A percentile compares a stretch with the other conserved stretches of the same genome.
phyloP scores from a whole-genome alignment of 1,139 yeast species.

The Candida gigantensis region DNA sequence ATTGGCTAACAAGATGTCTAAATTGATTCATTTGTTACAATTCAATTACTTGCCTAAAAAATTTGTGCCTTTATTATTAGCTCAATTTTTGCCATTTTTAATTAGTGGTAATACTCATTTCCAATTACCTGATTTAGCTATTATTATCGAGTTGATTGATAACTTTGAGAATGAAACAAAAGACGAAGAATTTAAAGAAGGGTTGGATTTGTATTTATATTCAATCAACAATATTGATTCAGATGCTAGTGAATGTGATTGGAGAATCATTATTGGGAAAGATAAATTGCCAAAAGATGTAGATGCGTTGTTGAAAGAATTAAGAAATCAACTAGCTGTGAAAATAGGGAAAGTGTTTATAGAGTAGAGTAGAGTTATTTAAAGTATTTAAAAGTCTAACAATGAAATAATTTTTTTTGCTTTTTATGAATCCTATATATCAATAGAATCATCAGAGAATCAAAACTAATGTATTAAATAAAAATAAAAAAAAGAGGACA shows the following conservation, averaged over 20 bases:
- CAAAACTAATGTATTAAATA: too few relatives aligned
- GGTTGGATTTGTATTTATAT: conserved; percentile 34
- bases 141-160: conserved; percentile 51
- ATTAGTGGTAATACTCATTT: conserved; percentile 21
- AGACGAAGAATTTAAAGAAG: conserved; percentile 28
- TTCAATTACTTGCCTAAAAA: conserved; percentile 68
- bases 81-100: conserved; percentile 52
- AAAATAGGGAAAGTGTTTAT: conserved; percentile 45
- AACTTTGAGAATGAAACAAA: conserved; percentile 38
- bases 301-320: conserved; percentile 19
- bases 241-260: conserved; percentile 25
- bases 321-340: conserved; percentile 35
- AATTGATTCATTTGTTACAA: conserved; percentile 54
- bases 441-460: too few relatives aligned
- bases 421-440: too few relatives aligned
- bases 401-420: conserved; percentile 2
- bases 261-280: conserved; percentile 32
- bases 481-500: too few relatives aligned
- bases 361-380: conserved; percentile 9
- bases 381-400: background rate
- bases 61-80: conserved; percentile 51
- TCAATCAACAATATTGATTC: conserved; percentile 25
- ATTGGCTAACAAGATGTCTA: conserved; percentile 25
- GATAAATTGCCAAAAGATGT: conserved; percentile 25
- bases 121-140: conserved; percentile 46